phyloP scores from a whole-genome alignment of 495 filamentous ascomycete species.

The Neurospora discreta region DNA sequence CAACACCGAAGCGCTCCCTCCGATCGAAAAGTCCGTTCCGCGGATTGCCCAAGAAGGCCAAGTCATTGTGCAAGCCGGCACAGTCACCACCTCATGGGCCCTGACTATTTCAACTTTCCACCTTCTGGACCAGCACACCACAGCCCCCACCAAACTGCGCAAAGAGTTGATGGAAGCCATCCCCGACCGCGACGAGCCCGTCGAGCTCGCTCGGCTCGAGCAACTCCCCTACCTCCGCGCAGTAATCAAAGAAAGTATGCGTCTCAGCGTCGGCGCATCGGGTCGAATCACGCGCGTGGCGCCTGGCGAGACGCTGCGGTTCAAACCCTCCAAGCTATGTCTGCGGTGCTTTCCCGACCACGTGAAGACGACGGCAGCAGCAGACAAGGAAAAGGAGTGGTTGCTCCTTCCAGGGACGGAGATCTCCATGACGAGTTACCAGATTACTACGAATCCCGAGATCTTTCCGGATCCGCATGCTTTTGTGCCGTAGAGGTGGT shows the following conservation, averaged over 20 bases:
- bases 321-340: slow-evolving; percentile 1
- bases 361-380: neutral
- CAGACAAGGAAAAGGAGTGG: neutral
- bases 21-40: slow-evolving; percentile 11
- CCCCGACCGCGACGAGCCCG: neutral
- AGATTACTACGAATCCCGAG: slow-evolving; percentile 26
- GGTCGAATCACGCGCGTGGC: slow-evolving; percentile 32
- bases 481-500: slow-evolving; percentile 40
- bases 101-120: slow-evolving; percentile 19
- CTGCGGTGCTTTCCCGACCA: neutral
- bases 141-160: neutral
- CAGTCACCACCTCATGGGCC: slow-evolving; percentile 17
- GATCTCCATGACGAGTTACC: slow-evolving; percentile 30
- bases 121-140: slow-evolving; percentile 13
- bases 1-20: slow-evolving; percentile 13
- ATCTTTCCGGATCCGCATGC: slow-evolving; percentile 31
- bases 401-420: slow-evolving; percentile 13
- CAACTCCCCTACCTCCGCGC: slow-evolving; percentile 26
- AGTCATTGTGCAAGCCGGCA: slow-evolving; percentile 16
- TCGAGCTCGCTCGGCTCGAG: neutral
- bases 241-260: slow-evolving; percentile 32
- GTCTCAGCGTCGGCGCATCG: slow-evolving; percentile 30
- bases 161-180: slow-evolving; percentile 14
- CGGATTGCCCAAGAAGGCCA: slow-evolving; percentile 24
- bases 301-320: slow-evolving; percentile 30